phyloP scores from a whole-genome alignment of 169 alveolate species.

The Babesia gibsoni region DNA sequence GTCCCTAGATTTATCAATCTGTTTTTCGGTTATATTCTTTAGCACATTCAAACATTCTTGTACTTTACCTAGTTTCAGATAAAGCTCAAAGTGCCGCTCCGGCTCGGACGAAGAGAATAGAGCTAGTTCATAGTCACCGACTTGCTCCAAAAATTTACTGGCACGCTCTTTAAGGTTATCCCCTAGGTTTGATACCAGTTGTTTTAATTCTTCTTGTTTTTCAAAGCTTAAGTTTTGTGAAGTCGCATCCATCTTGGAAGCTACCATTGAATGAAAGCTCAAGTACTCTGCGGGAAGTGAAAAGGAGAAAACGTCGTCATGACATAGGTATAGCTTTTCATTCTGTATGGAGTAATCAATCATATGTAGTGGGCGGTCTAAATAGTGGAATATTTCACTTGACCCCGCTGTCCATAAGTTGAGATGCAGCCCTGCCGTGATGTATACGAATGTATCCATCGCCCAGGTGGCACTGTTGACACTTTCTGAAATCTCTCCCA shows the following conservation, averaged over 20 bases:
- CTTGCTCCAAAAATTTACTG: constrained; percentile 87
- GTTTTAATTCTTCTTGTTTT: constrained; percentile 68
- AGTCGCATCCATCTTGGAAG: constrained; percentile 3
- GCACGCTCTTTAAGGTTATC: constrained; percentile 78
- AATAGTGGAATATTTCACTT: constrained; percentile 76
- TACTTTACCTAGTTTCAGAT: constrained; percentile 84
- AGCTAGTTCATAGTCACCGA: constrained; percentile 87
- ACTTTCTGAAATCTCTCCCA: constrained; percentile 68
- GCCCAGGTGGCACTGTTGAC: constrained; percentile 82
- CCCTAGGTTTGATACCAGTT: constrained; percentile 68
- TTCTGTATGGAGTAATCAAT: constrained; percentile 79
- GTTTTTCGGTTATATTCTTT: neutral
- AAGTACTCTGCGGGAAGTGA: constrained; percentile 69
- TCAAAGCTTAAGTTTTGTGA: neutral
- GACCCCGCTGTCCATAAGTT: constrained; percentile 75
- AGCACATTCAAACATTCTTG: constrained; percentile 74
- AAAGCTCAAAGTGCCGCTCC: constrained; percentile 90
- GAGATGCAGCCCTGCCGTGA: constrained; percentile 73
- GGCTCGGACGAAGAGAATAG: constrained; percentile 83
- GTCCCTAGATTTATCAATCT: constrained; percentile 38
- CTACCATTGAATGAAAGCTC: constrained; percentile 59
- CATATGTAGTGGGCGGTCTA: constrained; percentile 73
- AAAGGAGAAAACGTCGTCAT: constrained; percentile 68
- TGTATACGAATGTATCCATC: constrained; percentile 76
- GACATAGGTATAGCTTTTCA: constrained; percentile 70